Percentiles rank a stretch among this genome's conserved stretches.
Evolutionary conservation across 148 eudicot species (phyloP).

Genomic region (Vaccinium corymbosum): DNA sequence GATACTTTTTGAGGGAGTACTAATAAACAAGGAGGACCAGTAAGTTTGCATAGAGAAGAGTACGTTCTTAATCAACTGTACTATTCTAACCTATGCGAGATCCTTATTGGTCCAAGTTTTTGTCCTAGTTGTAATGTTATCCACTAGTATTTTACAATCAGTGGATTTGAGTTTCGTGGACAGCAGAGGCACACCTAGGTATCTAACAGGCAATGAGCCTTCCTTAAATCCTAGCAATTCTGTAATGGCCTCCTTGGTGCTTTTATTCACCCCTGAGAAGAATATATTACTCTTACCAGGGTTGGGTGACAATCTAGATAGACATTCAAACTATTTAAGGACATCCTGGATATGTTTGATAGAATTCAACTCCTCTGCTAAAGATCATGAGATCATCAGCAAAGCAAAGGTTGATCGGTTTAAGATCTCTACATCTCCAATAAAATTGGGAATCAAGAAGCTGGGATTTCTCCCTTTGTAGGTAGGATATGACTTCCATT

Average conservation of each 20-base stretch:
- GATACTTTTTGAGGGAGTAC: not conserved
- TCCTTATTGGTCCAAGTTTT: not conserved
- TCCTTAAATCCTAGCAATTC: not conserved
- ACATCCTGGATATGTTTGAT: too few species aligned
- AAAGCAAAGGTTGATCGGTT: not conserved
- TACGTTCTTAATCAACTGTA: not conserved
- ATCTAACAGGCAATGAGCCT: not conserved
- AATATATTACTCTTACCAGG: not conserved
- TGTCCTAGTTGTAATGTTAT: not conserved
- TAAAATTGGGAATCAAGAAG: too few species aligned
- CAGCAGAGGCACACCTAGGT: not conserved
- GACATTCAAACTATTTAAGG: not conserved
- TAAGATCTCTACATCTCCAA: not conserved
- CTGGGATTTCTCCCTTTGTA: too few species aligned
- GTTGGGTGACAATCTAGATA: not conserved
- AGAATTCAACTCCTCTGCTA: not conserved
- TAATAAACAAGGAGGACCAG: not conserved
- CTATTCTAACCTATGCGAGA: not conserved
- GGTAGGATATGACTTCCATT: too few species aligned
- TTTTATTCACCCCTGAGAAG: not conserved
- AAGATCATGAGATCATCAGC: not conserved
- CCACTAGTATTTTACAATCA: not conserved
- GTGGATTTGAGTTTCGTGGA: not conserved
- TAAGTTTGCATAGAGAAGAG: not conserved
- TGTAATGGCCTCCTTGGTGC: not conserved